phyloP scores from a whole-genome alignment of 2,329 filamentous ascomycete genomes.

The Corniculantispora saksenae region DNA sequence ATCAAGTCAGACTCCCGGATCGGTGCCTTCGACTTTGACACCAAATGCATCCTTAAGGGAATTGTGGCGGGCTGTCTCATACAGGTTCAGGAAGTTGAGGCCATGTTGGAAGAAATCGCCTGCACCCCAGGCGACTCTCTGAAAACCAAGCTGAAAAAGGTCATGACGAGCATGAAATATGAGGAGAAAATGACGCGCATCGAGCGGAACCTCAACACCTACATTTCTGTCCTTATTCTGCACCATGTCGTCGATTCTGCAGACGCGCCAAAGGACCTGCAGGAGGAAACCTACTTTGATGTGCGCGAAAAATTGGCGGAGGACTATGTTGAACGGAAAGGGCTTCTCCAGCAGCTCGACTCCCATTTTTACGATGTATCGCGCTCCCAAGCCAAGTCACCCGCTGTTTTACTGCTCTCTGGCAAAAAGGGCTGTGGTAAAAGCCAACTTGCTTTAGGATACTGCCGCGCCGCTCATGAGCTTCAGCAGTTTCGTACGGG shows the following conservation, averaged over 20 bases:
- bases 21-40: conserved; percentile 11
- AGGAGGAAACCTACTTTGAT: conserved; percentile 11
- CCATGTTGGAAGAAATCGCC: conserved; percentile 15
- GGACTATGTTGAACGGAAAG: neutral
- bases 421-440: conserved; percentile 2
- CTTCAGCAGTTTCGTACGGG: conserved; percentile 12
- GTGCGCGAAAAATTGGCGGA: conserved; percentile 5
- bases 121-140: conserved; percentile 15
- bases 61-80: conserved; percentile 16
- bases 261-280: conserved; percentile 7
- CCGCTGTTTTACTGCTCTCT: conserved; percentile 5
- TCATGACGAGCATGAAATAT: conserved; percentile 14
- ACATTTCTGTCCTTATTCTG: conserved; percentile 14
- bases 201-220: conserved; percentile 12
- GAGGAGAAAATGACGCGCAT: conserved; percentile 14
- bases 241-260: conserved; percentile 15
- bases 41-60: conserved; percentile 17
- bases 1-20: conserved; percentile 14
- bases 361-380: conserved; percentile 4
- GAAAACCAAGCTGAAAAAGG: conserved; percentile 15
- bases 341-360: neutral
- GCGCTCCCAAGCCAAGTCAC: conserved; percentile 8
- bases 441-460: conserved; percentile 14
- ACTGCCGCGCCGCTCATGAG: conserved; percentile 10
- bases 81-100: conserved; percentile 15